phyloP scores from a whole-genome alignment of 371 early-diverging fungal genomes.

The Blastocladiella emersonii region DNA sequence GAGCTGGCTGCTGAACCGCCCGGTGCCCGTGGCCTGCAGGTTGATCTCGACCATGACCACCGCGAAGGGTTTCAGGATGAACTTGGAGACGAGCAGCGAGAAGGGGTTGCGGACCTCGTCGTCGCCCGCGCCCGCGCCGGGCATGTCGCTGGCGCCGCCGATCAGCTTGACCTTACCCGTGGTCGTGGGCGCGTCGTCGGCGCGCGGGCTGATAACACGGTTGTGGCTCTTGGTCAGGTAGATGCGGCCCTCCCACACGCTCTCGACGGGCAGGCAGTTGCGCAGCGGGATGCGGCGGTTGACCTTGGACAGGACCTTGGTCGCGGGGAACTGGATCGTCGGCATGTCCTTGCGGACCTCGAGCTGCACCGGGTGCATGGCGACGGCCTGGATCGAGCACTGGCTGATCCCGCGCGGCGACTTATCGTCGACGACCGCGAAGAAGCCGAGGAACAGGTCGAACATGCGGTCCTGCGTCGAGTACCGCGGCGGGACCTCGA shows the following conservation, averaged over 20 bases:
- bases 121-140: background rate
- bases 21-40: conserved; percentile 25
- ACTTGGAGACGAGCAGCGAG: conserved; percentile 13
- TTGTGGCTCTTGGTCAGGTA: conserved; percentile 9
- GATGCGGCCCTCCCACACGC: conserved; percentile 26
- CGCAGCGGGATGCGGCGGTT: conserved; percentile 20
- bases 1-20: conserved; percentile 19
- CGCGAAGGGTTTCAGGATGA: conserved; percentile 30
- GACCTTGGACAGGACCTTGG: conserved; percentile 22
- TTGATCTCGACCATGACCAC: conserved; percentile 20
- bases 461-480: background rate
- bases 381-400: conserved; percentile 10
- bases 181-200: no score
- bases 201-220: conserved; percentile 9
- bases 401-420: conserved; percentile 19
- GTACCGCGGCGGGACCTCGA: background rate
- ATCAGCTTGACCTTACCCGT: no score
- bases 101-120: conserved; percentile 17
- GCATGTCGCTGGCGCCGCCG: conserved; percentile 6
- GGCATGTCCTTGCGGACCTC: conserved; percentile 3
- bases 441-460: conserved; percentile 16
- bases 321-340: conserved; percentile 19
- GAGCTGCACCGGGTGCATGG: background rate
- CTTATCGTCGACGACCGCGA: conserved; percentile 24
- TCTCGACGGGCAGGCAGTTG: conserved; percentile 23